These are phyloP conservation scores for Rhizomucor pusillus DNA, from an alignment of 371 early-diverging fungal species.

Conservation along the genomic window DNA sequence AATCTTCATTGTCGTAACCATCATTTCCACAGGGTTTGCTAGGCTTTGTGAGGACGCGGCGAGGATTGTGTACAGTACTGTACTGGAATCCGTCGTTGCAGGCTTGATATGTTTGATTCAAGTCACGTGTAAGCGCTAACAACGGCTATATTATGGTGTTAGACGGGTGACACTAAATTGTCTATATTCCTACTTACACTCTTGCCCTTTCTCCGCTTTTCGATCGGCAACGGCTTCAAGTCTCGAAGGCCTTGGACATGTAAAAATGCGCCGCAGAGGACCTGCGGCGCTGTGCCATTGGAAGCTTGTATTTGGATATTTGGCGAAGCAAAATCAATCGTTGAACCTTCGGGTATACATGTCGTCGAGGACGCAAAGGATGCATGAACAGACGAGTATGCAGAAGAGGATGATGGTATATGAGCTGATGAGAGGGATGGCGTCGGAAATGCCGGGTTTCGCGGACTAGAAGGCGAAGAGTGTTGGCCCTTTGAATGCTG, in stretches of 20 bases:
- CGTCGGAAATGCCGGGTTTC: background rate
- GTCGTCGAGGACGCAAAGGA: conserved; percentile 6
- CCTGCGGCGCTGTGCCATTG: background rate
- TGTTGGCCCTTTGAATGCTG: background rate
- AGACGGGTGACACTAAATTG: background rate
- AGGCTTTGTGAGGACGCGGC: conserved; percentile 90
- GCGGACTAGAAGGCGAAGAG: conserved; percentile 7
- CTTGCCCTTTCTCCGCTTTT: background rate
- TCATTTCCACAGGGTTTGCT: conserved; percentile 82
- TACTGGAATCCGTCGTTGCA: conserved; percentile 75
- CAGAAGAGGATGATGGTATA: conserved; percentile 7
- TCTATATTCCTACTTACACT: background rate
- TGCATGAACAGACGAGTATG: conserved; percentile 10
- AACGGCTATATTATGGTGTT: conserved; percentile 20
- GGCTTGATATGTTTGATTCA: conserved; percentile 22
- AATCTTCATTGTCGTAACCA: conserved; percentile 90
- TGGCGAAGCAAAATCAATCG: conserved; percentile 8
- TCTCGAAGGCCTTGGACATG: background rate
- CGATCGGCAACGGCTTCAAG: background rate
- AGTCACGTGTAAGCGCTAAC: conserved; percentile 16
- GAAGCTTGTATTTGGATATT: background rate
- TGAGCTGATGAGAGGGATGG: background rate
- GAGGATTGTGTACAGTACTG: conserved; percentile 72
- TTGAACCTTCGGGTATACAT: conserved; percentile 14
- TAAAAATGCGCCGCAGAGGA: background rate